phyloP scores from a whole-genome alignment of 2,329 filamentous ascomycete genomes.

The Rugonectria rugulosa region DNA sequence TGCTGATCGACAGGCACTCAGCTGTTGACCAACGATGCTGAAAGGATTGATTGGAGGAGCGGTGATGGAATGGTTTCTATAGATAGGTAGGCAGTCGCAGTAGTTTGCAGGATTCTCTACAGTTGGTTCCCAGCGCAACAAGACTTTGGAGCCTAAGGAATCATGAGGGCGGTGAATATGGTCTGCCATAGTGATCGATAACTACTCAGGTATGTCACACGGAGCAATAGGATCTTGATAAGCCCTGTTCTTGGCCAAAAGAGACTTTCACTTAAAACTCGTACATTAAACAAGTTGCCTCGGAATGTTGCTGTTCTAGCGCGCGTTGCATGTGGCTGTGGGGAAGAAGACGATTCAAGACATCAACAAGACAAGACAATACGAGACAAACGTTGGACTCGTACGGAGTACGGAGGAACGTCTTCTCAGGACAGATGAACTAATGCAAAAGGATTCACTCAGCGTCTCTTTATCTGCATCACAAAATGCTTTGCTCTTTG shows the following conservation, averaged over 20 bases:
- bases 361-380: too few relatives aligned
- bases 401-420: too few relatives aligned
- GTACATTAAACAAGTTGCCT: not conserved
- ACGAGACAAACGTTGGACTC: not conserved
- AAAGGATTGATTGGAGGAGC: not conserved
- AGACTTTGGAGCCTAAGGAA: too few relatives aligned
- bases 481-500: not conserved
- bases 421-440: not conserved
- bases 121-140: too few relatives aligned
- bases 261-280: too few relatives aligned
- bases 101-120: too few relatives aligned
- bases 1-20: constrained; percentile 7
- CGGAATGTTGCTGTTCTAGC: not conserved
- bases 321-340: not conserved
- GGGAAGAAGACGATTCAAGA: not conserved
- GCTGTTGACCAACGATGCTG: not conserved
- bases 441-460: not conserved
- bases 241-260: not conserved
- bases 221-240: not conserved
- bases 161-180: too few relatives aligned
- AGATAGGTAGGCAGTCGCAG: too few relatives aligned
- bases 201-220: not conserved
- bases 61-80: too few relatives aligned
- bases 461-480: not conserved
- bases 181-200: too few relatives aligned